Percentiles rank a stretch among this genome's conserved stretches.
phyloP scores from a whole-genome alignment of 306 rosid species.

The Quercus aquifolioides region DNA sequence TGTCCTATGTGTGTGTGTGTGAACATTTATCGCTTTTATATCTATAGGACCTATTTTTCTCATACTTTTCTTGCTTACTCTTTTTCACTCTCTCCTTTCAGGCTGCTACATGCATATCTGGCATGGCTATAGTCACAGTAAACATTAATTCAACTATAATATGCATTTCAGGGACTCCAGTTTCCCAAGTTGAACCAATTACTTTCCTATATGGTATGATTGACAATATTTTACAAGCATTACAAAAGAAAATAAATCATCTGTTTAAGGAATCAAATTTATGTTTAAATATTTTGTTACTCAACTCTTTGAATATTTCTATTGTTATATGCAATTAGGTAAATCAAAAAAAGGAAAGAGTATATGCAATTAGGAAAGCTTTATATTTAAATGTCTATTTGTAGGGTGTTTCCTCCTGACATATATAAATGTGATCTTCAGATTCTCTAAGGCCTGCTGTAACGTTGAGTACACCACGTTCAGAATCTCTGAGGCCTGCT shows the following conservation, averaged over 20 bases:
- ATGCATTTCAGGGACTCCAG: conserved; percentile 72
- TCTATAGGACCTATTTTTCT: conserved; percentile 14
- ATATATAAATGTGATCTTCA: conserved; percentile 29
- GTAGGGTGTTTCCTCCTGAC: conserved; percentile 9
- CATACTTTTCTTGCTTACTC: conserved; percentile 15
- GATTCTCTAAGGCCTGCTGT: conserved; percentile 74
- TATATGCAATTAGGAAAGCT: background rate
- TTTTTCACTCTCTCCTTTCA: conserved; percentile 28
- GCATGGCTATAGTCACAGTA: conserved; percentile 54
- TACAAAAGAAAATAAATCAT: background rate
- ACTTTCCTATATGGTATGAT: conserved; percentile 75
- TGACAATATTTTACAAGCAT: background rate
- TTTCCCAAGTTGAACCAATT: conserved; percentile 65
- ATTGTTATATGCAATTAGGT: background rate
- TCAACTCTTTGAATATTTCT: background rate
- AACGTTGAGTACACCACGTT: conserved; percentile 49
- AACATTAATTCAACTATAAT: conserved; percentile 51
- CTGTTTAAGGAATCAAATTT: background rate
- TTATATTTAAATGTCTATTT: background rate
- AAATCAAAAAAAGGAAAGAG: too few relatives aligned
- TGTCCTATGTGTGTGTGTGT: background rate
- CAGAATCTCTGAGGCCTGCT: too few relatives aligned
- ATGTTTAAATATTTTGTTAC: background rate
- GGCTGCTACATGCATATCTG: conserved; percentile 46
- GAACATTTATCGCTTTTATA: background rate